phyloP scores from a whole-genome alignment of 2,329 filamentous ascomycete species.

The Colletotrichum sp. region DNA sequence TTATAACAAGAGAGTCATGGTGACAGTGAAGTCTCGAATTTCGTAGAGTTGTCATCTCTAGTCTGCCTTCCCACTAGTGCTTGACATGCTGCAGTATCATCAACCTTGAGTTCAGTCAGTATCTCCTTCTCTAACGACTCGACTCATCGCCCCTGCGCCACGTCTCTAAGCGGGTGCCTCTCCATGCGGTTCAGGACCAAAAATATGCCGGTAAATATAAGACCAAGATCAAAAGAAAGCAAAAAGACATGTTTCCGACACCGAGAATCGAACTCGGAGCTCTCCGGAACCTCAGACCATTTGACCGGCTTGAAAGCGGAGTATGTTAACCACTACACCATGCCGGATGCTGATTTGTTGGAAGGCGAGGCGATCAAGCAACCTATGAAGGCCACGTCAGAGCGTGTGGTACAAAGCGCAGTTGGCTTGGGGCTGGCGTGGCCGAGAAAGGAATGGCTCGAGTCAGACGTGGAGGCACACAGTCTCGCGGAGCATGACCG shows the following conservation, averaged over 20 bases:
- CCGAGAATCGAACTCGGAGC: conserved; percentile 11
- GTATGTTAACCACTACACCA: conserved; percentile 15
- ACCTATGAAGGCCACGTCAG: neutral
- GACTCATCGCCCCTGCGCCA: neutral
- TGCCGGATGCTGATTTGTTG: neutral
- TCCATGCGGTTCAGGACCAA: neutral
- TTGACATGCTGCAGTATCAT: neutral
- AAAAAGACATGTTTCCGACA: neutral
- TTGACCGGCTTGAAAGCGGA: conserved; percentile 5
- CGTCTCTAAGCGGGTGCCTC: neutral
- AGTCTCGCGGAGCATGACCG: neutral
- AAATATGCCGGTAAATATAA: neutral
- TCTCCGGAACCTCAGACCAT: neutral
- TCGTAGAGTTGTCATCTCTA: neutral
- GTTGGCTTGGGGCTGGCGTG: neutral
- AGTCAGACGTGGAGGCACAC: neutral
- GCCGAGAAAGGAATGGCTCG: neutral
- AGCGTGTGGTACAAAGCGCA: neutral
- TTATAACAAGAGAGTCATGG: neutral
- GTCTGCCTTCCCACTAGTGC: neutral
- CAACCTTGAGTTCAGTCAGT: neutral
- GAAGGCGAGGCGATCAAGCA: too few species aligned
- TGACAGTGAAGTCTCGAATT: neutral
- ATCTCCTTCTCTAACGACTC: neutral
- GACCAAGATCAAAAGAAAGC: neutral